A percentile compares a stretch with the other conserved stretches of the same genome.
Evolutionary conservation across 352 stramenopile species (phyloP).

Genomic region (Pythium rhizo-oryzae): DNA sequence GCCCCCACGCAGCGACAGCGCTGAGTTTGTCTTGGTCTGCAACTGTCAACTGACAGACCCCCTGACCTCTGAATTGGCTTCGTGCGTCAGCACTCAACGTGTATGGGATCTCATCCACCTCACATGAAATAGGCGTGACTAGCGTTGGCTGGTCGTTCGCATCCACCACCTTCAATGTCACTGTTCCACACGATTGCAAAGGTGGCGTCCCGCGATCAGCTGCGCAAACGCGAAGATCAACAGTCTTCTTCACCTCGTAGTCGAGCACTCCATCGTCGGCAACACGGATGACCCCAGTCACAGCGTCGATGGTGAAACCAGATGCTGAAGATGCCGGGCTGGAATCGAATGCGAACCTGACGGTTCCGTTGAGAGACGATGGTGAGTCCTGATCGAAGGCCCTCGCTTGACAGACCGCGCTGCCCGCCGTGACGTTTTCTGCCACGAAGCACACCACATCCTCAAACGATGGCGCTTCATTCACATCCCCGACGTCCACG

Average conservation of each 20-base stretch:
- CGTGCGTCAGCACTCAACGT: slow-evolving; percentile 1
- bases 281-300: slow-evolving; percentile 19
- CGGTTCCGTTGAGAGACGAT: slow-evolving; percentile 12
- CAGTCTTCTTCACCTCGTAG: slow-evolving; percentile 8
- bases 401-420: slow-evolving; percentile 17
- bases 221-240: slow-evolving; percentile 13
- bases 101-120: slow-evolving; percentile 28
- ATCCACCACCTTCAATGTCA: slow-evolving; percentile 29
- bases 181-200: slow-evolving; percentile 20
- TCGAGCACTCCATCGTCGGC: slow-evolving; percentile 11
- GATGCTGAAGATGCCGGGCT: background rate
- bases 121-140: slow-evolving; percentile 22
- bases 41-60: slow-evolving; percentile 25
- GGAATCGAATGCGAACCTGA: slow-evolving; percentile 9
- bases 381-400: slow-evolving; percentile 27
- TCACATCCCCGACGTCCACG: slow-evolving; percentile 26
- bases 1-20: slow-evolving; percentile 12
- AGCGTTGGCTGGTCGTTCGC: slow-evolving; percentile 31
- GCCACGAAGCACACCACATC: slow-evolving; percentile 23
- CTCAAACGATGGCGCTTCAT: slow-evolving; percentile 23
- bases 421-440: slow-evolving; percentile 13
- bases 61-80: slow-evolving; percentile 1
- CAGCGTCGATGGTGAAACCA: slow-evolving; percentile 28
- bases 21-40: slow-evolving; percentile 25
- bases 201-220: slow-evolving; percentile 23